Evolutionary conservation across 2,329 filamentous ascomycete genomes (phyloP).

Genomic region (Diaporthe longicolla): DNA sequence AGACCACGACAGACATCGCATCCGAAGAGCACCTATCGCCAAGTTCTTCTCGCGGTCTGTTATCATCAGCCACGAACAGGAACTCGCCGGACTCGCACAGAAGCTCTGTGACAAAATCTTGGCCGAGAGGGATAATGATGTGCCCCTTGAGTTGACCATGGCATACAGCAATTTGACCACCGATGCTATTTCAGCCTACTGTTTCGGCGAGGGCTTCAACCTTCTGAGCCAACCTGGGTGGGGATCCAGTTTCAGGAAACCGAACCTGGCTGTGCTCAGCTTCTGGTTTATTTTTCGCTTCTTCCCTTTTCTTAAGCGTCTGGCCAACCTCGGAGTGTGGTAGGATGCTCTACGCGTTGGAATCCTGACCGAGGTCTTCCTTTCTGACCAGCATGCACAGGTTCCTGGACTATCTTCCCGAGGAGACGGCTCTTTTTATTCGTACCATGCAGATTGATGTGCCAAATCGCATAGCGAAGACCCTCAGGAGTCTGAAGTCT

Average conservation of each 20-base stretch:
- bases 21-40: conserved; percentile 12
- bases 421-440: conserved; percentile 10
- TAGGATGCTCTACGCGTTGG: background rate
- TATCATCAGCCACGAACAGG: conserved; percentile 1
- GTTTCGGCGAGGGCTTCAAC: conserved; percentile 26
- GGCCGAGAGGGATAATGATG: background rate
- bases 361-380: background rate
- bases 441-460: conserved; percentile 26
- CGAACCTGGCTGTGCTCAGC: conserved; percentile 3
- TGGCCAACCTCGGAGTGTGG: background rate
- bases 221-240: conserved; percentile 26
- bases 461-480: background rate
- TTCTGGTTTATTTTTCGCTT: conserved; percentile 23
- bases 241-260: conserved; percentile 21
- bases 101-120: conserved; percentile 33
- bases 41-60: conserved; percentile 34
- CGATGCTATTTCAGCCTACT: conserved; percentile 4
- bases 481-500: conserved; percentile 10
- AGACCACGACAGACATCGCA: conserved; percentile 30
- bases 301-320: conserved; percentile 4
- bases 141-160: conserved; percentile 2
- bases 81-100: conserved; percentile 8
- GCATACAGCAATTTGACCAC: conserved; percentile 28
- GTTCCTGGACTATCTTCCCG: conserved; percentile 25
- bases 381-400: background rate